These are phyloP conservation scores for Adansonia rubrostipa DNA, from an alignment of 441 rosid genomes.

Conservation along the genomic window DNA sequence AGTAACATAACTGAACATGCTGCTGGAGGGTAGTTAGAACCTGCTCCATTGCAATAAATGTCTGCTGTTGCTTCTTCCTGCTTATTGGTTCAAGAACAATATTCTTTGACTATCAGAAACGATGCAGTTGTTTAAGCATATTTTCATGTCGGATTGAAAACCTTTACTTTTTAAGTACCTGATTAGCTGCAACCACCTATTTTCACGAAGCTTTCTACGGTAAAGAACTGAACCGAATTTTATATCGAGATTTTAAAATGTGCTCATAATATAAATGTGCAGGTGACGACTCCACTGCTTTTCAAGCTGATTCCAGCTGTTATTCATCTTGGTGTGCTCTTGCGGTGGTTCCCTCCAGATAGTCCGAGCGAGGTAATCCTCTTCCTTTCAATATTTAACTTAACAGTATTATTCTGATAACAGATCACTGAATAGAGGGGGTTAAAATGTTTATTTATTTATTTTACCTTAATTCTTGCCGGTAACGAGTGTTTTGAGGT, in stretches of 20 bases:
- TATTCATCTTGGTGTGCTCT: constrained; percentile 81
- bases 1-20: neutral
- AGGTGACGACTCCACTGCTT: constrained; percentile 97
- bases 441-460: neutral
- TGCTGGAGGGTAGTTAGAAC: neutral
- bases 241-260: neutral
- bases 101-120: neutral
- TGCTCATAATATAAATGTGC: constrained; percentile 26
- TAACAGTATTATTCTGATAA: neutral
- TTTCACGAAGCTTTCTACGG: neutral
- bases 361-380: constrained; percentile 65
- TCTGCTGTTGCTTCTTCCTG: neutral
- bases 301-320: constrained; percentile 96
- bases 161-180: neutral
- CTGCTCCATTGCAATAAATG: neutral
- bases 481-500: constrained; percentile 35
- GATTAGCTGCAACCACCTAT: neutral
- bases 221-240: neutral
- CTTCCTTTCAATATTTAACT: neutral
- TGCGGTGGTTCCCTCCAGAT: constrained; percentile 93
- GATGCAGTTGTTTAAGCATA: neutral
- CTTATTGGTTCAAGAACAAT: neutral
- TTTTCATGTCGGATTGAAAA: neutral
- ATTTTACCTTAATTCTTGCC: neutral
- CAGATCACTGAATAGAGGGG: neutral